Base-by-base conservation (phyloP, 805 yeast genomes). In the Ogataea sp. region DNA sequence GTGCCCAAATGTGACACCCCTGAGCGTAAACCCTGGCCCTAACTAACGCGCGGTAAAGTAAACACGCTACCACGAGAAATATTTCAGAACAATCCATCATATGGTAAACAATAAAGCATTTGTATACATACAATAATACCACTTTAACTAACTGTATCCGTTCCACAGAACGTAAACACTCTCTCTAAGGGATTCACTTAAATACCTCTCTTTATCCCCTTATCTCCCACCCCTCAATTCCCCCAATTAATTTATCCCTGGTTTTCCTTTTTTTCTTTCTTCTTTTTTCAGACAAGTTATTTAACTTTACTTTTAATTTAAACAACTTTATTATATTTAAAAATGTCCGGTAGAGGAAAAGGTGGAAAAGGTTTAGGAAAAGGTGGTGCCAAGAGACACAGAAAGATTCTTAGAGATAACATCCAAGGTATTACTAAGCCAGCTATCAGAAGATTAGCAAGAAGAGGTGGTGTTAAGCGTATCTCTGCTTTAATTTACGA, bases 401-500 rank as follows among this genome's bases (percentile, higher is more conserved):
- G 97, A 82, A 89, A 89, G 86, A 86, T 90, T 72, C 78, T 89
- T 54, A 89, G 97, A 80, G 98, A 93, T 71, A 93, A 90, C 90
- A 90, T 93, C 57, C 97, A 89, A 75, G 98, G 98, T 78, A 90
- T 90, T 67, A 90, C 98, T 49, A 90, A 90, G 81, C 98, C 98
- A 66, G 98, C 98, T 65, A 90, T 90, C 65, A 88, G 98, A 79
- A 90, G 98, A 86, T 83, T 90, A 62, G 98, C 98, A 39, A 90
- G 98, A 83, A 88, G 98, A 86, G 98, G 98, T 76, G 98, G 98
- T 89, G 98, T 90, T 65, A 90, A 90, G 83, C 96, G 98, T 85
- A 90, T 90, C 62, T 90, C 97, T 49, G 97, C 96, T 68, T 76
- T 89, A 66, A 90, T 90, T 68, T 90, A 90, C 78, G 98, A 90